A percentile compares a stretch with the other conserved stretches of the same genome.
These are phyloP conservation scores for Gypsophila paniculata DNA, from an alignment of 179 eudicot species.

Conservation along the genomic window DNA sequence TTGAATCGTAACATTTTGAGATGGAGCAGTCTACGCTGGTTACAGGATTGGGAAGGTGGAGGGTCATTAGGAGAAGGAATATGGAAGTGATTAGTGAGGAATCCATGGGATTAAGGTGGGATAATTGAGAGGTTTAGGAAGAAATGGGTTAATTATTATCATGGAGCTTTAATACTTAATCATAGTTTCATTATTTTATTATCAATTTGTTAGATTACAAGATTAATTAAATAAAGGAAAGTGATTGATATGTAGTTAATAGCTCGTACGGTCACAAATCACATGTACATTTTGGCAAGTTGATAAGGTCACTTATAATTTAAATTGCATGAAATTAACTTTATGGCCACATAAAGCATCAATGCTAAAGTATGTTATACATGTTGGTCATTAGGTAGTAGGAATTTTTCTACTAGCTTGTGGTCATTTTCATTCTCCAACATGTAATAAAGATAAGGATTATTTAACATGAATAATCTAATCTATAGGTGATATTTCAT, in stretches of 20 bases:
- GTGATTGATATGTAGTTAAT: constrained; percentile 2
- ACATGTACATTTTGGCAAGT: constrained; percentile 7
- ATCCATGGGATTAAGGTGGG: constrained; percentile 25
- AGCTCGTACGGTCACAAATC: background rate
- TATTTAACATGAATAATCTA: too few species aligned
- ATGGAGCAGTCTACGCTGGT: constrained; percentile 23
- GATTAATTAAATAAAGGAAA: constrained; percentile 1
- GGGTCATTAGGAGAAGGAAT: constrained; percentile 7
- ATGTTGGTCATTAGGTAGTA: background rate
- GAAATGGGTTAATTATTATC: background rate
- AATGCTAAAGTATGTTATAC: background rate
- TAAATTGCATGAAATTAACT: background rate
- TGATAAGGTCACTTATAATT: background rate
- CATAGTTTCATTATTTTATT: background rate
- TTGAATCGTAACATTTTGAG: constrained; percentile 24
- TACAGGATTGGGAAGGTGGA: background rate
- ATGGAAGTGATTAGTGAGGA: constrained; percentile 19
- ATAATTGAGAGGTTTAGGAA: background rate
- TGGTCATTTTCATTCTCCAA: too few species aligned
- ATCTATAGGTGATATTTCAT: too few species aligned
- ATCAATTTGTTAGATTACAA: background rate
- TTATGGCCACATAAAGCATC: background rate
- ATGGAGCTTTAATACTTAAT: constrained; percentile 3
- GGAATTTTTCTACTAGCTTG: background rate
- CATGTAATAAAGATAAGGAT: too few species aligned